Percentiles rank a stretch among this genome's conserved stretches.
Evolutionary conservation across 2,329 filamentous ascomycete species (phyloP).

Genomic region (Dothideomycetes sp.): DNA sequence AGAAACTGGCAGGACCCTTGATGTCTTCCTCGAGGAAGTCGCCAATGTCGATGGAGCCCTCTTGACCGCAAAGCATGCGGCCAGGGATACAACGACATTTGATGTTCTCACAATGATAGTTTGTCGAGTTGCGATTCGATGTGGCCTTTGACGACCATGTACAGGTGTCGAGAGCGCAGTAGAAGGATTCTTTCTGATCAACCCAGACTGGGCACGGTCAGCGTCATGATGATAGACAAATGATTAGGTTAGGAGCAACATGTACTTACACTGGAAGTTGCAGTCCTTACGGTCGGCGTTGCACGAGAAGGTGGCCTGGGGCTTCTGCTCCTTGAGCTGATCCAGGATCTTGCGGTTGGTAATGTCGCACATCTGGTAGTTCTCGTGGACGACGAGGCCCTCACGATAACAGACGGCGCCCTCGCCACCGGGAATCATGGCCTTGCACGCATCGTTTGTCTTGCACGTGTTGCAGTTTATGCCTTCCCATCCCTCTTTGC

Average conservation of each 20-base stretch:
- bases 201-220: slow-evolving; percentile 67
- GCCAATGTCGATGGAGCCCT: slow-evolving; percentile 81
- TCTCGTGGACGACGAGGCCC: slow-evolving; percentile 83
- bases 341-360: slow-evolving; percentile 91
- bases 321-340: slow-evolving; percentile 72
- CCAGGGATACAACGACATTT: slow-evolving; percentile 80
- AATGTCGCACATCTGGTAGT: slow-evolving; percentile 96
- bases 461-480: slow-evolving; percentile 97
- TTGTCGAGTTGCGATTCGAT: slow-evolving; percentile 66
- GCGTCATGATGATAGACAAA: slow-evolving; percentile 8
- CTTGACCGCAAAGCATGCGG: slow-evolving; percentile 87
- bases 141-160: slow-evolving; percentile 60
- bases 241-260: slow-evolving; percentile 1
- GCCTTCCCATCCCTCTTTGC: slow-evolving; percentile 86
- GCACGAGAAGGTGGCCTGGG: slow-evolving; percentile 92
- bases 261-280: slow-evolving; percentile 88
- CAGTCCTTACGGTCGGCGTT: slow-evolving; percentile 65
- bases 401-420: slow-evolving; percentile 88
- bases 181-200: slow-evolving; percentile 88
- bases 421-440: slow-evolving; percentile 72
- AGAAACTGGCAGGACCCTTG: slow-evolving; percentile 78
- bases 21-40: slow-evolving; percentile 80
- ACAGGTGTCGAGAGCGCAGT: slow-evolving; percentile 80
- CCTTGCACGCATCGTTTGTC: slow-evolving; percentile 71
- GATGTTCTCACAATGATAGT: slow-evolving; percentile 76